A percentile compares a stretch with the other conserved stretches of the same genome.
Evolutionary conservation across 2,329 filamentous ascomycete species (phyloP).

Genomic region (Diaporthe ilicicola): DNA sequence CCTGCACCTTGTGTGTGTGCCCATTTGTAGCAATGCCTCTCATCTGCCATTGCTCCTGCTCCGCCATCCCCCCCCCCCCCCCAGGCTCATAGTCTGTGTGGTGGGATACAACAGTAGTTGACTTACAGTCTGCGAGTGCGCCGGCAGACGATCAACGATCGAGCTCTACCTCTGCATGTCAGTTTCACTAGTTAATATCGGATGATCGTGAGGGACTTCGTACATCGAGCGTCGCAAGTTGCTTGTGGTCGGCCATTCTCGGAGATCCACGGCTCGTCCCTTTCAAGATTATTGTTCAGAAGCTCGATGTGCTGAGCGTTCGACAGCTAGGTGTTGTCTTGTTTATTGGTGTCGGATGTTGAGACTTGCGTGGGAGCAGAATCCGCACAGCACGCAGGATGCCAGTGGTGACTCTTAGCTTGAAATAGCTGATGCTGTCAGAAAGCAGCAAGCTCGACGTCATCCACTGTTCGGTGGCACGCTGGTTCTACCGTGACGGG

Average conservation of each 20-base stretch:
- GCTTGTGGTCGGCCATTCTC: conserved; percentile 32
- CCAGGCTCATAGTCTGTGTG: no score
- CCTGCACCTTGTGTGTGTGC: not conserved
- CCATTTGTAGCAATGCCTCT: not conserved
- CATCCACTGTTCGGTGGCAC: not conserved
- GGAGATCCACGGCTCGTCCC: conserved; percentile 27
- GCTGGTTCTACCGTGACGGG: conserved; percentile 7
- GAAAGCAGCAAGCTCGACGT: conserved; percentile 11
- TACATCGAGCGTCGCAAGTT: conserved; percentile 48
- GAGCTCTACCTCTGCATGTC: conserved; percentile 47
- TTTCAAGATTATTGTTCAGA: not conserved
- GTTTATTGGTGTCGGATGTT: not conserved
- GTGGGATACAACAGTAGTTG: no score
- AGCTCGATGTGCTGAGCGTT: not conserved
- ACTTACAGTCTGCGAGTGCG: conserved; percentile 65
- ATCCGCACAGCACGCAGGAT: not conserved
- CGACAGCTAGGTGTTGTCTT: not conserved
- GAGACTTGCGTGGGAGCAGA: not conserved
- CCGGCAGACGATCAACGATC: conserved; percentile 73
- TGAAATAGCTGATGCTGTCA: conserved; percentile 6
- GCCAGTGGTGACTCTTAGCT: not conserved
- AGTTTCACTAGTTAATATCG: not conserved
- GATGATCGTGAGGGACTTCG: conserved; percentile 26
- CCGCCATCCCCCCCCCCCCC: no score
- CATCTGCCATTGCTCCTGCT: no score